These are phyloP conservation scores for Pezicula neosporulosa DNA, from an alignment of 2,329 filamentous ascomycete genomes.

Conservation along the genomic window DNA sequence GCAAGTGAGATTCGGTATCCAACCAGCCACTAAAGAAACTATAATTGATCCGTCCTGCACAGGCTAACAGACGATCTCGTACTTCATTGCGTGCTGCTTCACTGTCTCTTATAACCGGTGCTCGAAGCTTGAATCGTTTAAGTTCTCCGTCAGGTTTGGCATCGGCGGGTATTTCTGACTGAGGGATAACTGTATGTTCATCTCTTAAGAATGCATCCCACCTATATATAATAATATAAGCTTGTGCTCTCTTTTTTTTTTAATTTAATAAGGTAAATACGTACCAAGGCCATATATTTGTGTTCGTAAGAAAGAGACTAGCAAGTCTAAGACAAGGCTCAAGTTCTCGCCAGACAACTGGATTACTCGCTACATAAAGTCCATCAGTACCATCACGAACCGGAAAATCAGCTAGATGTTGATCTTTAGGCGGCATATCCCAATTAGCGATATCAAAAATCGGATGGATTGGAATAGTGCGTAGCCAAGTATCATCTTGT, in stretches of 20 bases:
- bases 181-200: background rate
- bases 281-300: background rate
- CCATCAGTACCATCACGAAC: background rate
- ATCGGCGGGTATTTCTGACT: background rate
- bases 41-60: background rate
- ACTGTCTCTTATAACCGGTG: background rate
- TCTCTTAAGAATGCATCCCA: background rate
- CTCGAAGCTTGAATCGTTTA: background rate
- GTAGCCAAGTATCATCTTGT: background rate
- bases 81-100: background rate
- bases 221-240: background rate
- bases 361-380: background rate
- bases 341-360: background rate
- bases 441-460: background rate
- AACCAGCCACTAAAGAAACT: no score
- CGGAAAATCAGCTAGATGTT: background rate
- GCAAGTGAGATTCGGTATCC: no score
- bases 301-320: background rate
- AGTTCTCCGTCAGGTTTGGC: background rate
- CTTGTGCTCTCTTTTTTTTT: background rate
- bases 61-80: background rate
- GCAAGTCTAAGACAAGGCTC: background rate
- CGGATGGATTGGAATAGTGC: background rate
- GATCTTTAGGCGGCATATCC: background rate
- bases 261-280: background rate